A percentile compares a stretch with the other conserved stretches of the same genome.
These are phyloP conservation scores for Akanthomyces lecanii DNA, from an alignment of 2,329 filamentous ascomycete species.

Conservation along the genomic window DNA sequence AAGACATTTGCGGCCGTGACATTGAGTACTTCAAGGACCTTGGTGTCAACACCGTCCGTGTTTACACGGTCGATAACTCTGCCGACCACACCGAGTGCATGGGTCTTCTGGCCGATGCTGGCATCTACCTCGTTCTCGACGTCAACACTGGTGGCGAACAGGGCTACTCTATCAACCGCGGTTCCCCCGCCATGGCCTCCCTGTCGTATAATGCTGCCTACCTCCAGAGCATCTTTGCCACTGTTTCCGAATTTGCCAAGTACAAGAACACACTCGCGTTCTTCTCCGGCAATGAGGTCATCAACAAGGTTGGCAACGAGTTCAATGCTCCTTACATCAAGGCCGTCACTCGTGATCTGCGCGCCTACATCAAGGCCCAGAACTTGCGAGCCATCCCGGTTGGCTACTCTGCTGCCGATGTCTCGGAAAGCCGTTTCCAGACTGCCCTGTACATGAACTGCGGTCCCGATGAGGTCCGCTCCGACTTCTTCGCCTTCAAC, in stretches of 20 bases:
- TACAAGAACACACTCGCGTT: constrained; percentile 86
- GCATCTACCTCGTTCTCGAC: constrained; percentile 88
- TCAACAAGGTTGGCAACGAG: constrained; percentile 62
- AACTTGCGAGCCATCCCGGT: constrained; percentile 66
- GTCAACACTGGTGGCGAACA: constrained; percentile 67
- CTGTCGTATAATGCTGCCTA: constrained; percentile 82
- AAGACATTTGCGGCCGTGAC: constrained; percentile 68
- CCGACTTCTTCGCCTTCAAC: constrained; percentile 87
- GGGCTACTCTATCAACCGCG: constrained; percentile 80
- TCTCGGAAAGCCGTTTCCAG: constrained; percentile 78
- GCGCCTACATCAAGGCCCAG: constrained; percentile 61
- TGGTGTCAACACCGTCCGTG: constrained; percentile 85
- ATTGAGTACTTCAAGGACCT: constrained; percentile 78
- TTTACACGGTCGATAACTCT: constrained; percentile 90
- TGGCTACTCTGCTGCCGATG: constrained; percentile 75
- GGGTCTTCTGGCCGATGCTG: constrained; percentile 71
- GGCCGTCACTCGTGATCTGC: constrained; percentile 73
- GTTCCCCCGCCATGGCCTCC: constrained; percentile 43
- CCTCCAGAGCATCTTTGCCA: constrained; percentile 80
- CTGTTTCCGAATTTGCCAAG: constrained; percentile 75
- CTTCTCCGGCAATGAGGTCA: constrained; percentile 79
- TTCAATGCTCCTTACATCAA: constrained; percentile 72
- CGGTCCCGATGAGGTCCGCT: constrained; percentile 74
- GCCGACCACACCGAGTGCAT: constrained; percentile 81
- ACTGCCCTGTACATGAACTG: constrained; percentile 94